A percentile compares a stretch with the other conserved stretches of the same genome.
phyloP scores from a whole-genome alignment of 768 basidiomycete species.

The Agaricus subrufescens region DNA sequence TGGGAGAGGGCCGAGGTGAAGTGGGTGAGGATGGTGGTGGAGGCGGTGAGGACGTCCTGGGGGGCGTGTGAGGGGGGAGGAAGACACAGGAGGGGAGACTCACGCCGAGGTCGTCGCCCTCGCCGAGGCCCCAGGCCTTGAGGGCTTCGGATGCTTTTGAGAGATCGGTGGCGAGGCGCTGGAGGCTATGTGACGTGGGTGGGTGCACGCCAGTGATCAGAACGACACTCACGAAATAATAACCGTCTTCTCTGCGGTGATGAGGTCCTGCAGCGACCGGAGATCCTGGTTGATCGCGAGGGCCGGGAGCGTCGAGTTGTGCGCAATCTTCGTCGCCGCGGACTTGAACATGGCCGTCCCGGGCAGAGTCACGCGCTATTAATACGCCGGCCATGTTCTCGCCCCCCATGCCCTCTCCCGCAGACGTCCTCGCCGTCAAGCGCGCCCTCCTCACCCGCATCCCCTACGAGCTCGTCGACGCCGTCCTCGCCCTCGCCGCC shows the following conservation, averaged over 20 bases:
- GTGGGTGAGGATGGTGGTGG: constrained; percentile 60
- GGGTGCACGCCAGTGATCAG: not conserved
- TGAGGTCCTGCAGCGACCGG: constrained; percentile 80
- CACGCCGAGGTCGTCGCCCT: constrained; percentile 81
- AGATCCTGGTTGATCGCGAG: constrained; percentile 72
- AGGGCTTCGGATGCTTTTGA: constrained; percentile 70
- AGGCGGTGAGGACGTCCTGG: constrained; percentile 74
- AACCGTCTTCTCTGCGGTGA: constrained; percentile 82
- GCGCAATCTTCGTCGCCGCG: constrained; percentile 80
- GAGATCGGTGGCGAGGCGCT: constrained; percentile 62
- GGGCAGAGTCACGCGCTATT: not conserved
- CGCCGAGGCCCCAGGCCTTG: constrained; percentile 67
- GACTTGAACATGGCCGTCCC: constrained; percentile 60
- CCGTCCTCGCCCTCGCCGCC: constrained; percentile 14
- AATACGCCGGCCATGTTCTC: not conserved
- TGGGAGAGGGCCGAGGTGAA: constrained; percentile 63
- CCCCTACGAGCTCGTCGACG: constrained; percentile 14
- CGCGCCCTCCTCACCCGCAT: constrained; percentile 5
- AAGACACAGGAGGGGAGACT: constrained; percentile 34
- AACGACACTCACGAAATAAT: constrained; percentile 50
- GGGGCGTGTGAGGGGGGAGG: constrained; percentile 1
- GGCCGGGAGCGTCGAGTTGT: constrained; percentile 79
- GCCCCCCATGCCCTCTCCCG: not conserved
- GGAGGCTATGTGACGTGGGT: constrained; percentile 36
- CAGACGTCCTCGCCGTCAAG: constrained; percentile 8